Evolutionary conservation across 2,329 filamentous ascomycete genomes (phyloP), one percentile per base, ranked within the genome.

Genomic region (Diaporthe amygdali): DNA sequence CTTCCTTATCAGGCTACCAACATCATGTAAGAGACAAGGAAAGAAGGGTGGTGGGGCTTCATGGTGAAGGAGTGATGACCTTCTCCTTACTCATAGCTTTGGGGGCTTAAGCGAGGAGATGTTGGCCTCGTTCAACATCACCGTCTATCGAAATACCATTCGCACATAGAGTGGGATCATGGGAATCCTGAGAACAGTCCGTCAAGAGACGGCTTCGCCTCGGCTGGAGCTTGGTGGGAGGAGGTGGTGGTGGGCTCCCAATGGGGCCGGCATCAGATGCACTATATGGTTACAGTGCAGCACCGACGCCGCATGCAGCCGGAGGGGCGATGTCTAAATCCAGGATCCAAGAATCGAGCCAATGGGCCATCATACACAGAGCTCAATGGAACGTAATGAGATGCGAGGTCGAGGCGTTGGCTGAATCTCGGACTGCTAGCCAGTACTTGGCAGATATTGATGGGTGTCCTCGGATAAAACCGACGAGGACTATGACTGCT

Each of bases 201-300:
- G 47, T 41, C 22, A 54, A 34, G 41, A 39, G n/a, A 68, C 25
- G 25, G 52, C 52, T 47, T 68, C 51, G 30, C 66, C 44, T 68
- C 41, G 41, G 25, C 39, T 34, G 22, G n/a, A 39, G n/a, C 66
- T 22, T 49, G 30, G 5, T n/a, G 27, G 56, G 56, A 37, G 51
- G 39, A 30, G 46, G 8, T n/a, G n/a, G 25, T 49, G 34, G 22
- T 41, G 54, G 37, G 34, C 10, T 47, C 51, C 66, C 52, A 51
- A 41, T 59, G 32, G 44, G 37, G 34, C n/a, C 30, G 32, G 17
- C 47, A 41, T 46, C 20, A 41, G 34, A 32, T 10, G 41, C 66
- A 59, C 22, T 1, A 17, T 39, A 30, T 51, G 66, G 52, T 68
- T 68, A 41, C 66, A 68, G 25, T 41, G 66, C 52, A 68, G 66